Percentiles rank a stretch among this genome's conserved stretches.
phyloP scores from a whole-genome alignment of 306 rosid genomes.

The Trifolium repens region DNA sequence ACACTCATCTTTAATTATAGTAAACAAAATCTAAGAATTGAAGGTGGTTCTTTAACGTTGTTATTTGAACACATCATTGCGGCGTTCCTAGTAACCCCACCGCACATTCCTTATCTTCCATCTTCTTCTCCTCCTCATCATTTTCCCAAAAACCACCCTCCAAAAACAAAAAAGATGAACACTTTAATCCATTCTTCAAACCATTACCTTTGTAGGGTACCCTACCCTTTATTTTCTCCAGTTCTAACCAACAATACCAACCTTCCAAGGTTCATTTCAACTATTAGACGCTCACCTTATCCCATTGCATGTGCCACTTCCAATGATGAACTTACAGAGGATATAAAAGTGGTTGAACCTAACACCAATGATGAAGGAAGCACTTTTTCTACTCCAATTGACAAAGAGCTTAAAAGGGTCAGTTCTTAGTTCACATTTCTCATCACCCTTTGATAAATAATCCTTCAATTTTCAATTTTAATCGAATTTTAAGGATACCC shows the following conservation, averaged over 20 bases:
- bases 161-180: slow-evolving; percentile 49
- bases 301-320: slow-evolving; percentile 58
- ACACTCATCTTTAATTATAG: background rate
- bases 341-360: slow-evolving; percentile 37
- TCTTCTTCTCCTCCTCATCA: slow-evolving; percentile 8
- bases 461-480: slow-evolving; percentile 2
- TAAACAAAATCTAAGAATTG: too few species aligned
- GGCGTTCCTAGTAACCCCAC: slow-evolving; percentile 16
- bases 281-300: slow-evolving; percentile 1
- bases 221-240: slow-evolving; percentile 34
- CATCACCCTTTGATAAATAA: background rate
- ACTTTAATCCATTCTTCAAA: slow-evolving; percentile 55
- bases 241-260: slow-evolving; percentile 21
- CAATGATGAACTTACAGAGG: slow-evolving; percentile 53
- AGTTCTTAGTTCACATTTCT: background rate
- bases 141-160: slow-evolving; percentile 10
- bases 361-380: slow-evolving; percentile 40
- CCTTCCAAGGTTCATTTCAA: slow-evolving; percentile 26
- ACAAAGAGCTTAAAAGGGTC: slow-evolving; percentile 91
- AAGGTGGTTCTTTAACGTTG: background rate
- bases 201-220: slow-evolving; percentile 44
- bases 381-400: slow-evolving; percentile 60
- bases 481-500: background rate
- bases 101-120: slow-evolving; percentile 47
- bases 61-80: background rate